Evolutionary conservation across 1,284 basidiomycete species (phyloP).

Genomic region (Marasmius fiardii): DNA sequence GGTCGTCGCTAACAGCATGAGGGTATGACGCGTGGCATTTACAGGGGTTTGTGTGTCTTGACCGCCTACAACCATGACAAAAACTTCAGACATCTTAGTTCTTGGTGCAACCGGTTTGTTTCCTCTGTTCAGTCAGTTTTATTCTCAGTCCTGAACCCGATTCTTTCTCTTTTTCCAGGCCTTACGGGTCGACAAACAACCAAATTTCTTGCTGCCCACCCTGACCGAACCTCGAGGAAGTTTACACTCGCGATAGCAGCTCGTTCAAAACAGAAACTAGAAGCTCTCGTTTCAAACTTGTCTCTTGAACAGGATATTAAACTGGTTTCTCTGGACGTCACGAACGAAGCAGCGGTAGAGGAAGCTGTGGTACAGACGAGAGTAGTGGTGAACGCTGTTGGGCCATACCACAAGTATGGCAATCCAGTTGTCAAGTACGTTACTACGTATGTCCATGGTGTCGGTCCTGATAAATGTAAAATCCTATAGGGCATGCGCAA

Average conservation of each 20-base stretch:
- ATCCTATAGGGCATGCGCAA: constrained; percentile 34
- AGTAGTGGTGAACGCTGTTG: constrained; percentile 67
- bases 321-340: constrained; percentile 50
- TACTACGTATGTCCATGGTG: not conserved
- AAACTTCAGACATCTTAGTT: not conserved
- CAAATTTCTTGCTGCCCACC: constrained; percentile 58
- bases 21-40: too few relatives aligned
- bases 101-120: not conserved
- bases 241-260: constrained; percentile 63
- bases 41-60: too few relatives aligned
- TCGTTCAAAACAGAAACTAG: constrained; percentile 55
- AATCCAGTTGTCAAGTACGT: constrained; percentile 52
- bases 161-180: constrained; percentile 33
- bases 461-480: not conserved
- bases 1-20: too few relatives aligned
- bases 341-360: constrained; percentile 43
- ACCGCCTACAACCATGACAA: not conserved
- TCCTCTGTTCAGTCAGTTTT: not conserved
- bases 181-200: constrained; percentile 65
- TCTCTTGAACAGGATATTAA: constrained; percentile 38
- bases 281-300: constrained; percentile 39
- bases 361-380: constrained; percentile 47
- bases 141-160: not conserved
- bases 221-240: constrained; percentile 31
- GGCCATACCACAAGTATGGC: constrained; percentile 64